These are phyloP conservation scores for Citrullus mucosospermus DNA, from an alignment of 306 rosid species.

Conservation along the genomic window DNA sequence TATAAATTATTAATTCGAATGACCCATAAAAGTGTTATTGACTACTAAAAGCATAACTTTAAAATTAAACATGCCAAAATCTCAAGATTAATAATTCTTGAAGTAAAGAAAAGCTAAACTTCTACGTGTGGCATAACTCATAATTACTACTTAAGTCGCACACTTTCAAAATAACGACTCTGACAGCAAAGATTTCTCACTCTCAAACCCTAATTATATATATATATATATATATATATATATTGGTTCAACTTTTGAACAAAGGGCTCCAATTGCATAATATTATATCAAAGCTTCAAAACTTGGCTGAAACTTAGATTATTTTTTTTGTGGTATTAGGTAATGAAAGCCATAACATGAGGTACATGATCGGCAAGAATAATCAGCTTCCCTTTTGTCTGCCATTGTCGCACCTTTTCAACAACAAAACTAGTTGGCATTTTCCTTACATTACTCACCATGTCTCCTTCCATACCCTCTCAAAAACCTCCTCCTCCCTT, in stretches of 20 bases:
- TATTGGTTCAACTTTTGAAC: constrained; percentile 12
- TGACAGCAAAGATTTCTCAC: constrained; percentile 26
- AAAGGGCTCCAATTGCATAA: constrained; percentile 14
- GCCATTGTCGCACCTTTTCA: constrained; percentile 57
- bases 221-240: neutral
- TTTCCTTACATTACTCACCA: constrained; percentile 55
- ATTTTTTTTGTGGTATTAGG: constrained; percentile 15
- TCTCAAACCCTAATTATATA: neutral
- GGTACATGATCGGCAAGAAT: constrained; percentile 25
- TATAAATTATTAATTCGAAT: neutral
- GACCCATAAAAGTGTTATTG: neutral
- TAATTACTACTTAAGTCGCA: constrained; percentile 6
- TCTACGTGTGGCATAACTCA: neutral
- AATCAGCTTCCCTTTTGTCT: constrained; percentile 53
- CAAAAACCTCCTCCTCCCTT: constrained; percentile 26
- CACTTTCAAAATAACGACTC: constrained; percentile 18
- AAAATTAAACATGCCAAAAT: neutral
- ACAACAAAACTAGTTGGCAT: constrained; percentile 58
- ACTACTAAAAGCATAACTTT: neutral
- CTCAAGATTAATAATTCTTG: neutral
- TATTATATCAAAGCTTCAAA: constrained; percentile 13
- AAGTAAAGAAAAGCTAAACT: neutral
- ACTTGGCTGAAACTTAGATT: neutral
- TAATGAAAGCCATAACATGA: constrained; percentile 33
- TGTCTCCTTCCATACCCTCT: constrained; percentile 41